Evolutionary conservation across 495 filamentous ascomycete species (phyloP), one percentile per base, ranked within the genome.

Genomic region (Penicillium antarcticum): DNA sequence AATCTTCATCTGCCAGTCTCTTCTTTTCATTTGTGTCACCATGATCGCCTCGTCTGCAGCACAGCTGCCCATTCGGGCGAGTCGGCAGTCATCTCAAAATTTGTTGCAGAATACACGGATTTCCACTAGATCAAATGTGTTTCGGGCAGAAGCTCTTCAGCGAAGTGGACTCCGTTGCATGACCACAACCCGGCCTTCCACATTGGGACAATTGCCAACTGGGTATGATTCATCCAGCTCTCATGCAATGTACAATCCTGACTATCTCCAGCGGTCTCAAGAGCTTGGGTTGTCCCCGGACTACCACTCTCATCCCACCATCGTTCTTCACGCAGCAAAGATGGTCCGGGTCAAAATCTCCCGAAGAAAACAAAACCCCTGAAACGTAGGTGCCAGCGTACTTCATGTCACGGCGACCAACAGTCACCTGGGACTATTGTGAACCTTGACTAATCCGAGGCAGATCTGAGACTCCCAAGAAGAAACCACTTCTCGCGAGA

Each of bases 401-500:
- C 26, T 35, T 12, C 11, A 33, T 34, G 10, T 17, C 21, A 6
- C 19, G 33, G 24, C 3, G 11, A 29, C 38, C 33, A 45, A 53
- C 34, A 34, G 26, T 44, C 17, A 32, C 32, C 42, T 45, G 7
- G 1, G 14, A 47, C n/a, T 16, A 3, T n/a, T 11, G 50, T 42
- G 21, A 7, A 18, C 10, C 34, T 13, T 35, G 23, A 12, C 34
- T 42, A 21, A 47, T 43, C 16, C 16, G 13, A 16, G 0, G 1
- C 21, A 60, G 53, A 21, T 31, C 46, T 12, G 42, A 54, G 34
- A n/a, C 52, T 19, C 17, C 61, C 4, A 66, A 64, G 35, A 69
- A 68, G 33, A 59, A 68, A 7, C 56, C 60, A 14, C 56, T 77
- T 47, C 65, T 86, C 14, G 78, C 82, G 10, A 64, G 73, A 31